Percentiles rank a stretch among this genome's conserved stretches.
These are phyloP conservation scores for Oenanthe sinensis DNA, from an alignment of 129 eudicot genomes.

Conservation along the genomic window DNA sequence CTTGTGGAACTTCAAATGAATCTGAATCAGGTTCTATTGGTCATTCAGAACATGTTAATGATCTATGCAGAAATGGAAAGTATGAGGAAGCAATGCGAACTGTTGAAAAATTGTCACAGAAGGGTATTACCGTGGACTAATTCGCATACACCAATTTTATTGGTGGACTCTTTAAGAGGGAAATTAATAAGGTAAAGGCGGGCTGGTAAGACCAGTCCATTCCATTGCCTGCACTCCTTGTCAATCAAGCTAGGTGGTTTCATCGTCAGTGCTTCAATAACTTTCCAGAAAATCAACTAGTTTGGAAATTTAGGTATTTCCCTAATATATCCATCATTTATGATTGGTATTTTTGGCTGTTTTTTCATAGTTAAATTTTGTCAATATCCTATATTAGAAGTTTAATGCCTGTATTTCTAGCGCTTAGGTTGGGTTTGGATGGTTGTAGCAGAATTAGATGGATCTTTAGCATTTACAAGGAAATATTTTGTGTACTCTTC, in stretches of 20 bases:
- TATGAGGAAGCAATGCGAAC: conserved; percentile 68
- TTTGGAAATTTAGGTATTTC: background rate
- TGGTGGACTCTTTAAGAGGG: conserved; percentile 56
- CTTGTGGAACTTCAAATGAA: conserved; percentile 27
- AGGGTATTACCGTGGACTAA: conserved; percentile 49
- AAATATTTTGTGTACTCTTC: background rate
- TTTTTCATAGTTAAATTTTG: background rate
- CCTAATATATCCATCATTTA: background rate
- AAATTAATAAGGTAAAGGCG: conserved; percentile 20
- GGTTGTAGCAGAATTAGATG: background rate
- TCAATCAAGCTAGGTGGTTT: background rate
- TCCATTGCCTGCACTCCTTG: background rate
- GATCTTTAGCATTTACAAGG: background rate
- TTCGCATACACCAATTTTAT: conserved; percentile 59
- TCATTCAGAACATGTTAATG: conserved; percentile 41
- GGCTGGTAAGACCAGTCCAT: conserved; percentile 13
- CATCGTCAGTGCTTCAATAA: background rate
- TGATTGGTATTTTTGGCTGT: background rate
- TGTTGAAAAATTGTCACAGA: conserved; percentile 41
- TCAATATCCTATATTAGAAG: background rate
- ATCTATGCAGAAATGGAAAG: conserved; percentile 56
- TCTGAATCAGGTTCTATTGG: conserved; percentile 28
- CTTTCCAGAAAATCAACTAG: background rate
- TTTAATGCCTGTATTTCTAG: background rate
- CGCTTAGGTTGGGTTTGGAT: background rate